Conservation (phyloP, 495 filamentous ascomycete genomes). For the Neurospora sp. region DNA sequence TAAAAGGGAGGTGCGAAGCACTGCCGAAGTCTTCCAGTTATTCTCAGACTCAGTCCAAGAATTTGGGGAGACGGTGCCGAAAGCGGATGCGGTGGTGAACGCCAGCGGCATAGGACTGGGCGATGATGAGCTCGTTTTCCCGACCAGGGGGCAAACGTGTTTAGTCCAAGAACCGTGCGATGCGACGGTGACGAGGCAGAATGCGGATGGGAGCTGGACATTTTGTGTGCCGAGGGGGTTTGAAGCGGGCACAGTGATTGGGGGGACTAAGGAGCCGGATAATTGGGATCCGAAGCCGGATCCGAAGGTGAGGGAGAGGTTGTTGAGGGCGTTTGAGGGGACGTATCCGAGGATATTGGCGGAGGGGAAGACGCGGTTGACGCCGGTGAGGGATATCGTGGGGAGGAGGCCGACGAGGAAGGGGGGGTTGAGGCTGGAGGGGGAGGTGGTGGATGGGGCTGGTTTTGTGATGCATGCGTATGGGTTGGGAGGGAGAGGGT, state of each 20-base stretch:
- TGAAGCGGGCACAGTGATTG: slow-evolving; percentile 51
- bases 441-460: slow-evolving; percentile 23
- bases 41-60: background rate
- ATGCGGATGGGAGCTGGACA: slow-evolving; percentile 48
- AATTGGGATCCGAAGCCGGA: slow-evolving; percentile 45
- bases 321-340: slow-evolving; percentile 33
- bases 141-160: slow-evolving; percentile 42
- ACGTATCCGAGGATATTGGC: slow-evolving; percentile 31
- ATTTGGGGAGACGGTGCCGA: slow-evolving; percentile 1
- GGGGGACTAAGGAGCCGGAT: slow-evolving; percentile 51
- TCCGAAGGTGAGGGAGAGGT: slow-evolving; percentile 31
- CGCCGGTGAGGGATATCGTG: slow-evolving; percentile 34
- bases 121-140: slow-evolving; percentile 44
- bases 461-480: slow-evolving; percentile 51
- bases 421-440: slow-evolving; percentile 35
- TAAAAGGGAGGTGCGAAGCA: slow-evolving; percentile 32
- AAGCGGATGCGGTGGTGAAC: slow-evolving; percentile 45
- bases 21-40: slow-evolving; percentile 37
- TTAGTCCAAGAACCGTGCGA: slow-evolving; percentile 33
- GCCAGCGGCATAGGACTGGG: slow-evolving; percentile 48
- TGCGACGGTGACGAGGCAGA: slow-evolving; percentile 49
- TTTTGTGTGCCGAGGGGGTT: slow-evolving; percentile 52
- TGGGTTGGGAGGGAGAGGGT: slow-evolving; percentile 52
- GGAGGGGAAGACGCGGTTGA: slow-evolving; percentile 16
- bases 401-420: slow-evolving; percentile 27